phyloP scores from a whole-genome alignment of 2,329 filamentous ascomycete genomes.

The Metarhizium sp. region DNA sequence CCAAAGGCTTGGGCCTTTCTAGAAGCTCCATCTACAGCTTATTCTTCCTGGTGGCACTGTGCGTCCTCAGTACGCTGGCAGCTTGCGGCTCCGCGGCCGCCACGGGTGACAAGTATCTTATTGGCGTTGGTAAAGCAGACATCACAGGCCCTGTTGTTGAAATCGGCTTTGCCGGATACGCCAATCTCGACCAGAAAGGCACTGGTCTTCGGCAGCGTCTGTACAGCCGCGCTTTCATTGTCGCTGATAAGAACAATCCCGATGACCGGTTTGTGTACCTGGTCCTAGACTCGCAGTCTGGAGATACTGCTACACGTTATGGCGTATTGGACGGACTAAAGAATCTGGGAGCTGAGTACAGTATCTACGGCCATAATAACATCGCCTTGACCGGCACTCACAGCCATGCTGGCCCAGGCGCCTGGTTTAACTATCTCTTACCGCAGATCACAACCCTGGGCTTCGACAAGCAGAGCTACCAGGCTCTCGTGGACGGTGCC shows the following conservation, averaged over 20 bases:
- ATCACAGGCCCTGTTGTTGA: conserved; percentile 74
- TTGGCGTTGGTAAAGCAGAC: conserved; percentile 49
- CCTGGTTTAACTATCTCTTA: conserved; percentile 89
- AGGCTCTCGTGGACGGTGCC: conserved; percentile 80
- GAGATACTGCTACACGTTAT: conserved; percentile 79
- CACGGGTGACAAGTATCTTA: conserved; percentile 31
- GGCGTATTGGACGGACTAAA: conserved; percentile 73
- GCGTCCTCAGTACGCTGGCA: conserved; percentile 1
- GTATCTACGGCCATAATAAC: conserved; percentile 68
- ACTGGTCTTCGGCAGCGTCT: conserved; percentile 78
- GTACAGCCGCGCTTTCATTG: conserved; percentile 82
- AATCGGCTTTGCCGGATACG: conserved; percentile 87
- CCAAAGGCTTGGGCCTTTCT: neutral
- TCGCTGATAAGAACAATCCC: conserved; percentile 57
- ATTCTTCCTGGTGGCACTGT: conserved; percentile 1
- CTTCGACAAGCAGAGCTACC: conserved; percentile 78
- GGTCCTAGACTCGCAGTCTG: conserved; percentile 77
- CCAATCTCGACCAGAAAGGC: conserved; percentile 72
- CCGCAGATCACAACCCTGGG: conserved; percentile 85
- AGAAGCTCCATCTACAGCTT: conserved; percentile 5
- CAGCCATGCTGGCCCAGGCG: conserved; percentile 83
- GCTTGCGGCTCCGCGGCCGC: neutral
- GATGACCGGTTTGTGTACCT: conserved; percentile 75
- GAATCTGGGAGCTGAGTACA: conserved; percentile 61
- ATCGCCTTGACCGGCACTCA: conserved; percentile 88